phyloP scores from a whole-genome alignment of 2,329 filamentous ascomycete genomes.

The Ceratocystis variospora region DNA sequence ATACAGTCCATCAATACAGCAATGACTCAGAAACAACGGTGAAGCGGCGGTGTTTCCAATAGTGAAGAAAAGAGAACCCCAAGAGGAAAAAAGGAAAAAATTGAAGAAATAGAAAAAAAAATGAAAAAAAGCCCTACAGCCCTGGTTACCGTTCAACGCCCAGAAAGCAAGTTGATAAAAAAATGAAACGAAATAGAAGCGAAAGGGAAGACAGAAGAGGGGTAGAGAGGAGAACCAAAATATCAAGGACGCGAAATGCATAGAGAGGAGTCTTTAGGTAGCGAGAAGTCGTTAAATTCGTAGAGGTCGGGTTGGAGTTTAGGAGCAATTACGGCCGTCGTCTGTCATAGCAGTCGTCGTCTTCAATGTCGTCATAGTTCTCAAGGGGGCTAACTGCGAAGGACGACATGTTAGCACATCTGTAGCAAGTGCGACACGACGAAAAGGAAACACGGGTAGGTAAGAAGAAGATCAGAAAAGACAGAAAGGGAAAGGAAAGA shows the following conservation, averaged over 20 bases:
- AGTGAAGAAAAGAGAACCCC: not conserved
- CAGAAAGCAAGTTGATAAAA: slow-evolving; percentile 12
- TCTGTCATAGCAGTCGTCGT: not conserved
- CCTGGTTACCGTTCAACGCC: slow-evolving; percentile 14
- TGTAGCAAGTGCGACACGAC: not conserved
- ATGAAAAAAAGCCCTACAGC: slow-evolving; percentile 1
- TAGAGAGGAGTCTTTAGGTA: not conserved
- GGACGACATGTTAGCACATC: not conserved
- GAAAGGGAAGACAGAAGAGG: not conserved
- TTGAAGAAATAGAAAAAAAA: not conserved
- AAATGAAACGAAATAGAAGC: slow-evolving; percentile 1
- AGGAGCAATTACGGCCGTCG: not conserved
- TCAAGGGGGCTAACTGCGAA: not conserved
- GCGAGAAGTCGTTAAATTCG: slow-evolving; percentile 6
- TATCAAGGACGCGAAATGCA: slow-evolving; percentile 2
- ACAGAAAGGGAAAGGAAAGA: not conserved
- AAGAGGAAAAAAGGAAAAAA: not conserved
- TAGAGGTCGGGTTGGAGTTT: not conserved
- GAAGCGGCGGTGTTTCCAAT: not conserved
- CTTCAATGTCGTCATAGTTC: not conserved
- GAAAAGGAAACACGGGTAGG: not conserved
- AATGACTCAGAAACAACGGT: not conserved
- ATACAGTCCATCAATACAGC: not conserved
- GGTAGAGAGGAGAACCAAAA: not conserved
- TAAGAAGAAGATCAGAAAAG: not conserved